Evolutionary conservation across 495 filamentous ascomycete genomes (phyloP).

Genomic region (Penicillium maclennaniae): DNA sequence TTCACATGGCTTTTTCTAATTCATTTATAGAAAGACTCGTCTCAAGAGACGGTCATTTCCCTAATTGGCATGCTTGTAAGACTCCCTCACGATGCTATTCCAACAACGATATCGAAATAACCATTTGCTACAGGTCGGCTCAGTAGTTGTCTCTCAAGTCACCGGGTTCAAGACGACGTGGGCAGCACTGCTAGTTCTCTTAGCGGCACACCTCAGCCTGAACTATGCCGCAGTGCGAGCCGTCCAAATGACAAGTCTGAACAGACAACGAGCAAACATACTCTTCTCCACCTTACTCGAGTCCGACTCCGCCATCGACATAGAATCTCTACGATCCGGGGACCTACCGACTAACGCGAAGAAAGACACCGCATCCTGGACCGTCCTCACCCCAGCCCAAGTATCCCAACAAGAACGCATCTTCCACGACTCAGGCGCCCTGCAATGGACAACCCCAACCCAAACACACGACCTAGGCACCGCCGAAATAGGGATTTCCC

Average conservation of each 20-base stretch:
- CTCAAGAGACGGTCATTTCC: constrained; percentile 92
- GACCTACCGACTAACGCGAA: background rate
- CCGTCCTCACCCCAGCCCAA: constrained; percentile 57
- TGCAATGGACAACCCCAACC: constrained; percentile 45
- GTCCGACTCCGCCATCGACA: constrained; percentile 24
- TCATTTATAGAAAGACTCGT: constrained; percentile 73
- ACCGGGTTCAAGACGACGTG: constrained; percentile 70
- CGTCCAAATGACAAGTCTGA: constrained; percentile 81
- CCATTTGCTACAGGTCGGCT: constrained; percentile 55
- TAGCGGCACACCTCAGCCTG: constrained; percentile 68
- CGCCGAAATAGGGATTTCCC: constrained; percentile 33
- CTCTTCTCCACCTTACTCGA: constrained; percentile 61
- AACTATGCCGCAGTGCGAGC: constrained; percentile 84
- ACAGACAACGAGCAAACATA: constrained; percentile 81
- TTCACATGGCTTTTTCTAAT: constrained; percentile 1
- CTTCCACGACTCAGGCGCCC: constrained; percentile 59
- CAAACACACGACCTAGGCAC: constrained; percentile 16
- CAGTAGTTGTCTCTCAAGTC: constrained; percentile 71
- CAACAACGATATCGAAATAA: background rate
- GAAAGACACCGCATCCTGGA: constrained; percentile 1
- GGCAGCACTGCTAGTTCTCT: constrained; percentile 65
- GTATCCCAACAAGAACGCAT: constrained; percentile 67
- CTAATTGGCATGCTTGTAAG: constrained; percentile 82
- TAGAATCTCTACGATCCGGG: background rate
- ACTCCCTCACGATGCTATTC: background rate